Evolutionary conservation across 371 early-diverging fungal genomes (phyloP).

Genomic region (Dichotomocladium elegans): DNA sequence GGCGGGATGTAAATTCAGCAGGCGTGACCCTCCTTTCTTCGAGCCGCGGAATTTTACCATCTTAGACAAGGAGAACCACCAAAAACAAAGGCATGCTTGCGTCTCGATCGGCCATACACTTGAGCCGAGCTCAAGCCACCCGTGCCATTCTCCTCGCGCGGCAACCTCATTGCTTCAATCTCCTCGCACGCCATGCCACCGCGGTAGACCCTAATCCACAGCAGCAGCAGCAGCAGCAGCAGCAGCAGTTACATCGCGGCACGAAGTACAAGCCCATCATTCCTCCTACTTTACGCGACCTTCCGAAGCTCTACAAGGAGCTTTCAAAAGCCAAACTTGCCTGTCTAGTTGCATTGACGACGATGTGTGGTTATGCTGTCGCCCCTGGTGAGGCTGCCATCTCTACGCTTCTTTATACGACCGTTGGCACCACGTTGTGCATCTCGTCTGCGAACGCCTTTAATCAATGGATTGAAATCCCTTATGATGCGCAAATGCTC

Average conservation of each 20-base stretch:
- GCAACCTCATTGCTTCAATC: neutral
- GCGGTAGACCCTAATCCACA: neutral
- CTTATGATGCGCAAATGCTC: slow-evolving; percentile 96
- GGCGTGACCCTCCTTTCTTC: neutral
- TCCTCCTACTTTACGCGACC: slow-evolving; percentile 26
- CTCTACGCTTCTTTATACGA: slow-evolving; percentile 74
- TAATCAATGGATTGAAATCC: slow-evolving; percentile 95
- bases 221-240: neutral
- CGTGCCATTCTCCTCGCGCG: neutral
- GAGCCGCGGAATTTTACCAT: neutral
- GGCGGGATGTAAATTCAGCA: neutral
- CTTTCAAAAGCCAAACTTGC: slow-evolving; percentile 82
- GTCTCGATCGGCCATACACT: neutral
- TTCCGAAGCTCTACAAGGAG: slow-evolving; percentile 57
- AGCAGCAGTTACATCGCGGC: slow-evolving; percentile 4
- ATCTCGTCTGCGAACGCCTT: slow-evolving; percentile 91
- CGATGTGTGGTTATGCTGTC: slow-evolving; percentile 94
- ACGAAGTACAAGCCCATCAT: slow-evolving; percentile 43
- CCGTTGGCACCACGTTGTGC: slow-evolving; percentile 88
- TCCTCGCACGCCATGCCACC: slow-evolving; percentile 12
- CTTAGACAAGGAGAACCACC: neutral
- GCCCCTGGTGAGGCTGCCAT: slow-evolving; percentile 78
- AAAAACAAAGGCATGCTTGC: neutral
- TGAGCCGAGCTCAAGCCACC: neutral
- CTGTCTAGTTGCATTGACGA: slow-evolving; percentile 86